Conservation (phyloP, 805 yeast genomes). For the Candida coleopterorum region DNA sequence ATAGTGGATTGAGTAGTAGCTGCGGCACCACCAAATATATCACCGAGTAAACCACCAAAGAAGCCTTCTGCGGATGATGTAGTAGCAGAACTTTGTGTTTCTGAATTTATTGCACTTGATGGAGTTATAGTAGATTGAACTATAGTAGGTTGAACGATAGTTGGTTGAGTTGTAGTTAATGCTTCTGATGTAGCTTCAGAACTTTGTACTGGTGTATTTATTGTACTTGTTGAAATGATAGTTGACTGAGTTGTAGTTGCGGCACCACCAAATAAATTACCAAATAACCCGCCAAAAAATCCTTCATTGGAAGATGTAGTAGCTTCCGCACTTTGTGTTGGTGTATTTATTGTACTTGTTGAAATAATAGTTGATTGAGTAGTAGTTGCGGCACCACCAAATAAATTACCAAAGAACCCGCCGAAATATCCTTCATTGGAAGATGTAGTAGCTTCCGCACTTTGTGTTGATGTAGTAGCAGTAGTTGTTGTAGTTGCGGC, state of each 20-base stretch:
- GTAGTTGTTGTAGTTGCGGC: not conserved
- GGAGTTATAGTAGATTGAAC: too few species aligned
- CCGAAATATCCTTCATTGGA: conserved; percentile 1
- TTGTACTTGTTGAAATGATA: not conserved
- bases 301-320: conserved; percentile 1
- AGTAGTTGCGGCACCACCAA: not conserved
- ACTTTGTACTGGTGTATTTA: too few species aligned
- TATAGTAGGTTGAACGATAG: conserved; percentile 3
- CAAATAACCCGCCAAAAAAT: not conserved
- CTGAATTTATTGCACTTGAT: not conserved
- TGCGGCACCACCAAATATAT: conserved; percentile 2
- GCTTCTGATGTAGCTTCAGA: too few species aligned
- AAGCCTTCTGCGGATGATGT: too few species aligned
- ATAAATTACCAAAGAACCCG: not conserved
- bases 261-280: not conserved
- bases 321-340: conserved; percentile 3
- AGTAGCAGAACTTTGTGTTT: too few species aligned
- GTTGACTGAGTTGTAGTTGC: too few species aligned
- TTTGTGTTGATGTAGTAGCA: too few species aligned
- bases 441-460: too few species aligned
- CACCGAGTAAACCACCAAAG: conserved; percentile 1
- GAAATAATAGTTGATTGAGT: conserved; percentile 9
- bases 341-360: not conserved
- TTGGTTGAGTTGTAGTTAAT: conserved; percentile 3
- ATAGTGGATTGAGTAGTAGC: too few species aligned